A percentile compares a stretch with the other conserved stretches of the same genome.
phyloP scores from a whole-genome alignment of 306 rosid species.

The Cucurbita argyrosperma region DNA sequence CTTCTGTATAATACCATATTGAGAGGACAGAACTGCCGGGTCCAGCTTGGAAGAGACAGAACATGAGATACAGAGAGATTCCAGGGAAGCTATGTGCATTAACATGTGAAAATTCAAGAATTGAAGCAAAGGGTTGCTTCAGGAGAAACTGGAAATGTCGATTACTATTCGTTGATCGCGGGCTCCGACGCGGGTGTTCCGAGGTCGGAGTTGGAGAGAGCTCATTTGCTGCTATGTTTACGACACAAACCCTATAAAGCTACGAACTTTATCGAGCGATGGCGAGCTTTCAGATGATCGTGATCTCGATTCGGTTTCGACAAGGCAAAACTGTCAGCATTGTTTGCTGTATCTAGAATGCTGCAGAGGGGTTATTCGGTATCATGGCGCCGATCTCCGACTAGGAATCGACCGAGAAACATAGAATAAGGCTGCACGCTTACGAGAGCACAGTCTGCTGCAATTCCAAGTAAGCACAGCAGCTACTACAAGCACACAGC shows the following conservation, averaged over 20 bases:
- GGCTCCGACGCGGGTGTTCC: conserved; percentile 81
- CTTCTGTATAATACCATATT: conserved; percentile 75
- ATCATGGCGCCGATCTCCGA: conserved; percentile 43
- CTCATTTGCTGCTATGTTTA: conserved; percentile 47
- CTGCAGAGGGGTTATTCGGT: conserved; percentile 70
- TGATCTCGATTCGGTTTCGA: conserved; percentile 67
- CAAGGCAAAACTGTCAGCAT: conserved; percentile 60
- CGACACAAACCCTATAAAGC: conserved; percentile 86
- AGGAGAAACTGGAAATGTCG: conserved; percentile 54
- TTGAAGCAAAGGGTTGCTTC: conserved; percentile 59
- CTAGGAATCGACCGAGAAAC: conserved; percentile 68
- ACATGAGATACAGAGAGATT: conserved; percentile 65
- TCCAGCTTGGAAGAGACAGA: conserved; percentile 85
- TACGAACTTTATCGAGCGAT: conserved; percentile 48
- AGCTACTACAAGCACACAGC: conserved; percentile 12
- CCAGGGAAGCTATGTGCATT: conserved; percentile 67
- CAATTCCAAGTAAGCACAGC: conserved; percentile 30
- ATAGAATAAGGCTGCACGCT: conserved; percentile 37
- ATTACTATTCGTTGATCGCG: conserved; percentile 68
- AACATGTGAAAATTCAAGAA: conserved; percentile 42
- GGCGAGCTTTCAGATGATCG: conserved; percentile 61
- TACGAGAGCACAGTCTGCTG: conserved; percentile 22
- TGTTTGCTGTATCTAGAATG: conserved; percentile 63
- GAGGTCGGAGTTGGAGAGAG: conserved; percentile 74
- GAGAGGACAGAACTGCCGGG: conserved; percentile 78